Base-by-base conservation (phyloP, 306 rosid genomes). In the Fagus crenata region DNA sequence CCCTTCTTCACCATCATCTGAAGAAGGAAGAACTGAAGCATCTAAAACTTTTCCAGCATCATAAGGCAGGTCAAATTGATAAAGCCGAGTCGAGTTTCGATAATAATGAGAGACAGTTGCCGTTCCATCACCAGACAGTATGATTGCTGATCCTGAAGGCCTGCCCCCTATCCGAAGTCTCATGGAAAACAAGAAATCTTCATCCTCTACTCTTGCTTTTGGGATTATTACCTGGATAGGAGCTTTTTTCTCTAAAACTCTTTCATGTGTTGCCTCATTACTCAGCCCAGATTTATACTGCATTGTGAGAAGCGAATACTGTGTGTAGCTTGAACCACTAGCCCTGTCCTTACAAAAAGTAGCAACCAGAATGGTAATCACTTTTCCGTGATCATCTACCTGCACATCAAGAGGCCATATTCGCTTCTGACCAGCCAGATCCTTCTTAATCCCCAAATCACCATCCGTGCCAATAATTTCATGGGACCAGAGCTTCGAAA, bases 31-130 rank as follows among this genome's bases (percentile, higher is more conserved):
- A 75, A 92, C 75, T 74, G 98, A 95, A 82, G 97, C 98, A 87
- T 95, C 98, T 77, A 95, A 74, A 42, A 90, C 98, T 90, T 95
- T 95, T 76, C 98, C 98, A 73, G 97, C 98, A 58, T 95, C 98
- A 78, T 92, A 89, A 72, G 98, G 98, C 64, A 95, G 85, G 84
- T 95, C 98, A 88, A 95, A 95, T 75, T 92, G 92, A 84, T 95
- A 95, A 22, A 95, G 97, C 69, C 85, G 81, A 49, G 95, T 92
- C 43, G 92, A 78, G 53, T 78, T 86, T 79, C 89, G 85, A 82
- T 81, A 86, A 81, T 94, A 89, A 87, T 92, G 92, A 78, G 96
- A 88, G 49, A 95, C 97, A 51, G 97, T 95, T 58, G 97, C 93
- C 3, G 96, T 95, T 61, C 98, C 96, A 75, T 95, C 98, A 69